A percentile compares a stretch with the other conserved stretches of the same genome.
Conservation (phyloP, 2,329 filamentous ascomycete genomes). For the Amauroascus niger region DNA sequence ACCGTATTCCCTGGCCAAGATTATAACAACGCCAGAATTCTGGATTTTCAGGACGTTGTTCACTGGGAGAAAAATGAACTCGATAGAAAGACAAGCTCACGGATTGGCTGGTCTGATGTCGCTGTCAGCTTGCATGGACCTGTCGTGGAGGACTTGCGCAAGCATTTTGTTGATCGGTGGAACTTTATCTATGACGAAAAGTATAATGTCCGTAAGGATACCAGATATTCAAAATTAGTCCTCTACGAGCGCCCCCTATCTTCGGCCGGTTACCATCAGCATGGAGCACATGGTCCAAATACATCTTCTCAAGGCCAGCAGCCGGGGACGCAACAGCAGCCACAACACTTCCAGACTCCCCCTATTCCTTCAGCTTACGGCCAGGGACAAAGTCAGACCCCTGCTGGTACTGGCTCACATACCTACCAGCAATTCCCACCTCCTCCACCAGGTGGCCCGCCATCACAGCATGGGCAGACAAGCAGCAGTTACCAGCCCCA, state of each 20-base stretch:
- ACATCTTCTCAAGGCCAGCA: conserved; percentile 11
- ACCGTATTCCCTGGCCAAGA: conserved; percentile 95
- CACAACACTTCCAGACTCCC: conserved; percentile 8
- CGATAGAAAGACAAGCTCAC: conserved; percentile 78
- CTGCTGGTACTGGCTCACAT: neutral
- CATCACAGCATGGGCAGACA: conserved; percentile 18
- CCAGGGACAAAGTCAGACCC: conserved; percentile 15
- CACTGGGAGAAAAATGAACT: conserved; percentile 93
- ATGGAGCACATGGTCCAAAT: conserved; percentile 16
- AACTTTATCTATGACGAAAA: conserved; percentile 85
- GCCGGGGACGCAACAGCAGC: conserved; percentile 13
- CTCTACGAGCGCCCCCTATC: conserved; percentile 29
- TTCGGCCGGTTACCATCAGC: conserved; percentile 11
- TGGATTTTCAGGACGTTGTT: conserved; percentile 85
- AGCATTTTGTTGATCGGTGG: conserved; percentile 91
- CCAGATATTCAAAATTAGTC: conserved; percentile 38
- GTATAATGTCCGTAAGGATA: conserved; percentile 52
- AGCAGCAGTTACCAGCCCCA: conserved; percentile 11
- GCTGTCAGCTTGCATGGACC: conserved; percentile 85
- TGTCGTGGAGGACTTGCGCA: conserved; percentile 84
- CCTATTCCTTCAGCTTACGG: conserved; percentile 5
- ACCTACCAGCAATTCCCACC: conserved; percentile 21
- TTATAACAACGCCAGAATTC: conserved; percentile 93
- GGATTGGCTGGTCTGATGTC: conserved; percentile 98
- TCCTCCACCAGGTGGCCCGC: conserved; percentile 33